A percentile compares a stretch with the other conserved stretches of the same genome.
Conservation (phyloP, 2,329 filamentous ascomycete species). For the Talaromyces marneffei region DNA sequence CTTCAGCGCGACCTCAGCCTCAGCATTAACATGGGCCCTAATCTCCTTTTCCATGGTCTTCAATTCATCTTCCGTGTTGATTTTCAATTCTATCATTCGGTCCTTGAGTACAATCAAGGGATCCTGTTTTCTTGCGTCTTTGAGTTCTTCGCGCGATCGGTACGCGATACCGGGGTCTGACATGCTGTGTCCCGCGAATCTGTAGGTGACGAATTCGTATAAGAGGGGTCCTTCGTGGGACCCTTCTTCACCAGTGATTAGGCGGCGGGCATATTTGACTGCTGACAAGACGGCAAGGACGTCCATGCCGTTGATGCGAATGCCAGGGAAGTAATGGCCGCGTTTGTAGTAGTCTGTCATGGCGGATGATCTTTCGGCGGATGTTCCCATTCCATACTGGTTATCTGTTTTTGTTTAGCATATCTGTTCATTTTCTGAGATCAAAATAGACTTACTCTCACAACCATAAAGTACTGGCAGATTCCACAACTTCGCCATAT, state of each 20-base stretch:
- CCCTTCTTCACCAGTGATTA: conserved; percentile 56
- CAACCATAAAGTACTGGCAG: conserved; percentile 87
- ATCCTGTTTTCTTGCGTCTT: conserved; percentile 94
- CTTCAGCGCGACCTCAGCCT: conserved; percentile 77
- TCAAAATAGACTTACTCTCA: conserved; percentile 60
- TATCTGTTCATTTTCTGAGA: conserved; percentile 18
- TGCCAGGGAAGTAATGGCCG: conserved; percentile 92
- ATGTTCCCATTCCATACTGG: conserved; percentile 98
- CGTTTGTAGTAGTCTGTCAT: conserved; percentile 98
- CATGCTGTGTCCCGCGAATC: conserved; percentile 97
- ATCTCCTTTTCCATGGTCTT: conserved; percentile 90
- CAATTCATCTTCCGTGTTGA: conserved; percentile 80
- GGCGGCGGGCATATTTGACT: conserved; percentile 82
- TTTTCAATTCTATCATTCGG: conserved; percentile 86
- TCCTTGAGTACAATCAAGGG: conserved; percentile 91
- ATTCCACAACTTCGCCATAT: conserved; percentile 98
- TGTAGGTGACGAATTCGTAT: conserved; percentile 93
- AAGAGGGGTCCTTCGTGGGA: conserved; percentile 73
- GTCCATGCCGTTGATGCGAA: conserved; percentile 98
- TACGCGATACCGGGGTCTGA: conserved; percentile 95
- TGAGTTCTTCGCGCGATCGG: conserved; percentile 92
- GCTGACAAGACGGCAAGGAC: conserved; percentile 90
- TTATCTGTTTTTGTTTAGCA: conserved; percentile 59
- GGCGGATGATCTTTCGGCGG: conserved; percentile 79
- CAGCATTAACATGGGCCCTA: conserved; percentile 69